Evolutionary conservation across 2,329 filamentous ascomycete genomes (phyloP), one percentile per base, ranked within the genome.

Genomic region (Alternaria sp.): DNA sequence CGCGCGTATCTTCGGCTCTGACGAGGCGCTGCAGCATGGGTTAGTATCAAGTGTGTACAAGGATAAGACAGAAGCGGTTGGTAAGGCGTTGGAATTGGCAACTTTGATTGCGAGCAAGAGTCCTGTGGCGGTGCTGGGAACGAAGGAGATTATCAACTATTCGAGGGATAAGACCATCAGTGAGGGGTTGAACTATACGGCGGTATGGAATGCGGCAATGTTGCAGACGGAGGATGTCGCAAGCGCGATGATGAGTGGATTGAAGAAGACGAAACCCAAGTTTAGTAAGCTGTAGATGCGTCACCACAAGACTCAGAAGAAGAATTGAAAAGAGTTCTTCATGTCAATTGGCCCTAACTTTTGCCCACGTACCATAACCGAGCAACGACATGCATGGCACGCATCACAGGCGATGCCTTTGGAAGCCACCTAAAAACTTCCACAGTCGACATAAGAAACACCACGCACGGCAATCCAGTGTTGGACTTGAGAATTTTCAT

Each of bases 61-160:
- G 46, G 83, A 80, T 60, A 83, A 95, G 81, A 83, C 82, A 18
- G 85, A 84, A 44, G 86, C 90, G 2, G 75, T 96, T 25, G 80
- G 81, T 41, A 85, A 85, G 38, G 93, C 85, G 0, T 49, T 94
- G 62, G 83, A 87, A 64, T 74, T 92, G 72, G 92, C 90, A 1
- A n/a, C n/a, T n/a, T n/a, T n/a, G n/a, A n/a, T n/a, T n/a, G n/a
- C n/a, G n/a, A n/a, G n/a, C n/a, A n/a, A n/a, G n/a, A n/a, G n/a
- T n/a, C n/a, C n/a, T n/a, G n/a, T n/a, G n/a, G n/a, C n/a, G n/a
- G n/a, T n/a, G n/a, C 88, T 93, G 81, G 90, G 92, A 6, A 97
- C 93, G 9, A 97, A 97, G 83, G 91, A 95, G 81, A 80, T 97
- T 64, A 76, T 97, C 74, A 93, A 95, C 78, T 92, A 90, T 74